These are phyloP conservation scores for Trichocladium uniseriatum DNA, from an alignment of 495 filamentous ascomycete genomes.

Conservation along the genomic window DNA sequence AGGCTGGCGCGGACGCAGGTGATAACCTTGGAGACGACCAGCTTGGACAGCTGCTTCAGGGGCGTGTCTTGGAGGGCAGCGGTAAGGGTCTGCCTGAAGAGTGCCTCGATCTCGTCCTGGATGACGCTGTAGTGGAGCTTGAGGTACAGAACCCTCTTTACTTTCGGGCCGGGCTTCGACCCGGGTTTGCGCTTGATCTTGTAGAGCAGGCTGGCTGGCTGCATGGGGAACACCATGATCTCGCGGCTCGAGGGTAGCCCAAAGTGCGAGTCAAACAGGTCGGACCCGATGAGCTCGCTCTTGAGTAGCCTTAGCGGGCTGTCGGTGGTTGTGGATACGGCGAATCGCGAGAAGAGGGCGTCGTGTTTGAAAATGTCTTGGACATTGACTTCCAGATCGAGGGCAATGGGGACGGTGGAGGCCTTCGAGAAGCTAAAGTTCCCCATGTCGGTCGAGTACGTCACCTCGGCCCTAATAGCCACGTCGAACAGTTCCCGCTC, in stretches of 20 bases:
- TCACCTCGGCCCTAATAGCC: conserved; percentile 64
- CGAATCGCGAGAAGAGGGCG: conserved; percentile 79
- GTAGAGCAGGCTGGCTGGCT: conserved; percentile 76
- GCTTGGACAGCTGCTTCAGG: conserved; percentile 36
- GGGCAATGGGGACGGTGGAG: conserved; percentile 52
- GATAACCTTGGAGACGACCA: conserved; percentile 42
- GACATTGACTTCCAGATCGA: conserved; percentile 90
- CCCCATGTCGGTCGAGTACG: conserved; percentile 66
- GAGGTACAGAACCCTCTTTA: conserved; percentile 51
- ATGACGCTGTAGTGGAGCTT: conserved; percentile 70
- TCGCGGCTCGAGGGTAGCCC: conserved; percentile 45
- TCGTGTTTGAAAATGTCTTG: conserved; percentile 88
- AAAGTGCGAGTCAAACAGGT: conserved; percentile 55
- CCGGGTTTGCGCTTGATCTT: conserved; percentile 51
- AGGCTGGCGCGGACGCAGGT: conserved; percentile 43
- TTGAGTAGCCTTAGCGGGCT: conserved; percentile 66
- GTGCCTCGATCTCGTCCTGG: conserved; percentile 54
- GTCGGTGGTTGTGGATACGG: conserved; percentile 64
- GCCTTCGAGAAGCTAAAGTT: conserved; percentile 60
- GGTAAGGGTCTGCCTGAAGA: conserved; percentile 32
- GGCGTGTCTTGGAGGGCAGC: conserved; percentile 32
- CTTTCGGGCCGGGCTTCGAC: conserved; percentile 26
- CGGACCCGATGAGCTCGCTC: conserved; percentile 60
- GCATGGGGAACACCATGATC: conserved; percentile 64
- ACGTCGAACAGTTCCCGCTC: conserved; percentile 69